Conservation (phyloP, 2,329 filamentous ascomycete genomes). For the Ophiocordyceps sinensis region DNA sequence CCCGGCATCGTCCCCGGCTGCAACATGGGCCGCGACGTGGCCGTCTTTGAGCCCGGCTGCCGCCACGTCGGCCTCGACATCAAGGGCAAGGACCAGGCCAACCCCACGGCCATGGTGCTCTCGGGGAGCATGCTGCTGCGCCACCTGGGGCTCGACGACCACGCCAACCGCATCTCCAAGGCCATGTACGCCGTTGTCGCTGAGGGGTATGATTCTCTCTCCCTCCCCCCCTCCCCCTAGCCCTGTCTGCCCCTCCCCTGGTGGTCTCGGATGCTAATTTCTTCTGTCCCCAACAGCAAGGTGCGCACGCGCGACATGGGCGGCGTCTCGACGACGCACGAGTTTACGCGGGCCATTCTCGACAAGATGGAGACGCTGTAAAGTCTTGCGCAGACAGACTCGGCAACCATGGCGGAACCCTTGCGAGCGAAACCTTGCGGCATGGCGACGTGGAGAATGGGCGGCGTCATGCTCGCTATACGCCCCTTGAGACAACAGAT, state of each 20-base stretch:
- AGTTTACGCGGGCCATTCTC: constrained; percentile 90
- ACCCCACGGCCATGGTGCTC: constrained; percentile 90
- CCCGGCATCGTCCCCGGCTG: constrained; percentile 95
- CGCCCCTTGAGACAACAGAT: no score
- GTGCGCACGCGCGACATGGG: constrained; percentile 92
- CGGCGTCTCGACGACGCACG: constrained; percentile 73
- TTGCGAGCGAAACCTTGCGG: no score
- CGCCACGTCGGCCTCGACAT: constrained; percentile 98
- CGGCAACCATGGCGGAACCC: neutral
- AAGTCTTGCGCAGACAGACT: constrained; percentile 7
- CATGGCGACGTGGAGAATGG: no score
- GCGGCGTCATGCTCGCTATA: no score
- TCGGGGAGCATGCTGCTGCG: constrained; percentile 94
- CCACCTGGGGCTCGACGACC: constrained; percentile 92
- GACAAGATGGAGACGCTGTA: constrained; percentile 82
- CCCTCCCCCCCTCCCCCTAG: no score
- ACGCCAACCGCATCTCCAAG: constrained; percentile 96
- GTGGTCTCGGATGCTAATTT: constrained; percentile 22
- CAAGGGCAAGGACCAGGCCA: constrained; percentile 98
- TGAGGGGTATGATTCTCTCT: constrained; percentile 49
- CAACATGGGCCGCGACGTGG: constrained; percentile 98
- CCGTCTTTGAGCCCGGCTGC: constrained; percentile 97
- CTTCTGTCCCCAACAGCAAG: constrained; percentile 39
- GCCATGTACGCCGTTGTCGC: constrained; percentile 65
- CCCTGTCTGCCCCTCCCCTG: no score